These are phyloP conservation scores for Cutaneotrichosporon spelunceum DNA, from an alignment of 1,284 basidiomycete species.

Conservation along the genomic window DNA sequence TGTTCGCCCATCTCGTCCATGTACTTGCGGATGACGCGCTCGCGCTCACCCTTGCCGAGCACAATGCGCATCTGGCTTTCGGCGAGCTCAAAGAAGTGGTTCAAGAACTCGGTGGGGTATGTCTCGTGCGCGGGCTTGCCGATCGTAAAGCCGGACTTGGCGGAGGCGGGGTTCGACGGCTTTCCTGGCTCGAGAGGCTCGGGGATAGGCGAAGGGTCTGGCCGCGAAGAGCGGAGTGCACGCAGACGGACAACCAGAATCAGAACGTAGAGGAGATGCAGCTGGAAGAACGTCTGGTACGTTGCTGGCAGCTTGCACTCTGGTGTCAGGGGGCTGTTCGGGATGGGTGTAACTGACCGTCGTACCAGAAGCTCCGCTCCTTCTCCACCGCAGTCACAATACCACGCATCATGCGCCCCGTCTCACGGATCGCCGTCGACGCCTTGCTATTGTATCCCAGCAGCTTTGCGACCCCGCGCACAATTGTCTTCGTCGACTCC, in stretches of 20 bases:
- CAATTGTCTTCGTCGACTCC: slow-evolving; percentile 37
- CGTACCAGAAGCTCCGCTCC: slow-evolving; percentile 54
- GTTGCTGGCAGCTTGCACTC: slow-evolving; percentile 86
- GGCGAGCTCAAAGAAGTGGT: slow-evolving; percentile 94
- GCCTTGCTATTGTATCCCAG: slow-evolving; percentile 57
- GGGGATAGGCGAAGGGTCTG: slow-evolving; percentile 52
- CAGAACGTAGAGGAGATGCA: slow-evolving; percentile 92
- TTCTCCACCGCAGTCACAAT: slow-evolving; percentile 54
- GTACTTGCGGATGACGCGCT: slow-evolving; percentile 78
- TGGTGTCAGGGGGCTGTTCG: slow-evolving; percentile 45
- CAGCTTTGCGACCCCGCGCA: slow-evolving; percentile 51
- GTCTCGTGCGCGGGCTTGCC: slow-evolving; percentile 36
- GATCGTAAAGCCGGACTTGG: slow-evolving; percentile 13
- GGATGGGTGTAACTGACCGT: slow-evolving; percentile 34
- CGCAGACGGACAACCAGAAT: slow-evolving; percentile 83
- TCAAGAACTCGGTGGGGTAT: slow-evolving; percentile 64
- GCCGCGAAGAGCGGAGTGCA: slow-evolving; percentile 60
- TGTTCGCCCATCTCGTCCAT: slow-evolving; percentile 88
- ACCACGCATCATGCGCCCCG: slow-evolving; percentile 57
- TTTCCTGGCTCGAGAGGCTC: slow-evolving; percentile 33
- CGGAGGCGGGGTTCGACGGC: slow-evolving; percentile 10
- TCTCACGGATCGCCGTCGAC: slow-evolving; percentile 56
- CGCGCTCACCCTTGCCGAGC: slow-evolving; percentile 66
- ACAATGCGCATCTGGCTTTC: slow-evolving; percentile 85
- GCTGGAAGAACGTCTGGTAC: slow-evolving; percentile 96